Evolutionary conservation across 148 eudicot genomes (phyloP), one percentile per base, ranked within the genome.

Genomic region (Camellia granthamiana): DNA sequence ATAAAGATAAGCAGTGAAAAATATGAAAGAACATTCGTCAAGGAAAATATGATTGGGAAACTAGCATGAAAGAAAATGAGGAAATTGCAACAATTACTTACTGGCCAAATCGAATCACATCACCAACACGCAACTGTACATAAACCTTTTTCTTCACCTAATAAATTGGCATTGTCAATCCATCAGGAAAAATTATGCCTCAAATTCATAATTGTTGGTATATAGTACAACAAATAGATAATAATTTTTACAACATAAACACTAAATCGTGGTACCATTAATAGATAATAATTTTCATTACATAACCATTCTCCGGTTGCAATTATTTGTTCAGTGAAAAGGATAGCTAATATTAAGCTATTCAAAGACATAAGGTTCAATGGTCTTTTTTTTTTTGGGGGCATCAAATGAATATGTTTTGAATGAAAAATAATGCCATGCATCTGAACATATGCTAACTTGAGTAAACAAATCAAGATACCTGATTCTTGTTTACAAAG

Each of bases 21-120:
- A 21, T 0, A 72, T 6, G 21, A 54, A 52, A 42, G 42, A 54
- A 54, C 1, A n/a, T 54, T 21, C 0, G 1, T 30, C 4, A 23
- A 77, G 47, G 43, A 77, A 77, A 64, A 49, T 51, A 63, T 47
- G 60, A 5, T 60, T 18, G 12, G 42, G 7, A 7, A 14, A 77
- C 54, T 21, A 65, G 6, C 16, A 51, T 16, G 19, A 62, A 62
- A 76, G 10, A 4, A 46, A 42, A 14, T 13, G 67, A 43, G 62
- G 18, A 21, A 78, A 18, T 8, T 19, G 75, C 38, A 60, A n/a
- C 38, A 76, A 70, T 73, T 52, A 88, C 99, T 96, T 86, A 96
- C 99, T 83, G 92, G 95, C 99, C 99, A 91, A 96, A 96, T 56
- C 94, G 92, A 30, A 96, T 80, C 72, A 96, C 98, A 77, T 96